Evolutionary conservation across 805 yeast species (phyloP), one percentile per base, ranked within the genome.

Genomic region (Ogataea nakhonphanomensis): DNA sequence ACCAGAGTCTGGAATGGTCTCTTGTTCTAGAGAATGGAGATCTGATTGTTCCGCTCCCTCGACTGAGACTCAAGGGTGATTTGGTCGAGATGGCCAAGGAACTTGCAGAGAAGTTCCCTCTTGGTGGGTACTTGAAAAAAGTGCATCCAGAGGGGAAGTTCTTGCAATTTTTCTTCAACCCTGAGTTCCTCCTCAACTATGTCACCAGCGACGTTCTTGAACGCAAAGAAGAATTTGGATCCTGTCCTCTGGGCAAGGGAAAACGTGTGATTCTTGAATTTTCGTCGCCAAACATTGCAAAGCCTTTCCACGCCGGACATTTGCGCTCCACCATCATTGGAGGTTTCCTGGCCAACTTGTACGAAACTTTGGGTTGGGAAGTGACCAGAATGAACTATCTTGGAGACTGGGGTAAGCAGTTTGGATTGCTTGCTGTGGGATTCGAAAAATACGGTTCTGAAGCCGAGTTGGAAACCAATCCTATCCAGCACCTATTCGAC

Each of bases 371-470:
- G 43, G 99, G 98, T 33, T 93, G 91, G 86, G 77, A 87, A n/a
- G 99, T 93, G 32, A 67, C 76, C 51, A 79, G 97, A 68, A 74
- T 91, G 71, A 93, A 93, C 72, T 93, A 93, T 66, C 74, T 93
- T 51, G 99, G 99, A 58, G 99, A 93, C 68, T 93, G 99, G 99
- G 99, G 99, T 43, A 93, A 93, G 68, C 99, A 93, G 71, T 93
- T 91, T 58, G 99, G 99, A 65, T 64, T 93, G 33, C 74, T 93
- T 53, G 99, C 98, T 20, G 84, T 93, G 47, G 99, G 97, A 33
- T 93, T 83, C 64, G 77, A 79, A 41, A 79, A 76, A 58, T 93
- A 84, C 60, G 99, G 99, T 35, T 66, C 74, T 47, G 95, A 84
- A 61, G 85, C 81, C 57, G 68, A 69, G 38, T 73, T 93, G 49